Percentiles rank a stretch among this genome's conserved stretches.
These are phyloP conservation scores for Bryum argenteum DNA, from an alignment of 225 moss, liverwort and hornwort species.

Conservation along the genomic window DNA sequence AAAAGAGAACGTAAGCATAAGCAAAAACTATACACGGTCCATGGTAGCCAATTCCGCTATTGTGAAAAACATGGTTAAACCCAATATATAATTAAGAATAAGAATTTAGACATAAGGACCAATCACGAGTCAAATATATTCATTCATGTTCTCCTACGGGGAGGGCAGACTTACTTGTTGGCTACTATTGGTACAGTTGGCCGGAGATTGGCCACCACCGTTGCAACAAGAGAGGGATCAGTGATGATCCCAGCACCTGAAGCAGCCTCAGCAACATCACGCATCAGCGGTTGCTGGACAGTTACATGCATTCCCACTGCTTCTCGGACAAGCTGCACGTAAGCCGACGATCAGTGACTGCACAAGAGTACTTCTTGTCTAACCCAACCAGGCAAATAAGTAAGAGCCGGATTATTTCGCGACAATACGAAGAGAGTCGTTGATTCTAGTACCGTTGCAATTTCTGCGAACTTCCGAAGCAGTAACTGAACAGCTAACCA, in stretches of 20 bases:
- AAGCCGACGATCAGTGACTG: constrained; percentile 37
- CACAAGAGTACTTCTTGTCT: constrained; percentile 11
- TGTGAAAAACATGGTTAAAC: constrained; percentile 9
- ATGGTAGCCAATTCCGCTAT: constrained; percentile 5
- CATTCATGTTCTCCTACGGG: constrained; percentile 4
- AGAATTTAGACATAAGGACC: constrained; percentile 5
- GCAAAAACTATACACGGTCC: constrained; percentile 16
- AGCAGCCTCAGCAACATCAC: constrained; percentile 89
- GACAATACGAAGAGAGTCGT: constrained; percentile 14
- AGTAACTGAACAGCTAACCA: constrained; percentile 94
- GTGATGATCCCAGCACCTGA: constrained; percentile 77
- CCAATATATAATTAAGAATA: not conserved
- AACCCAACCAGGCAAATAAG: constrained; percentile 5
- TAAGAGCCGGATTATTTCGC: constrained; percentile 8
- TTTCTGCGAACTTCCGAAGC: constrained; percentile 73
- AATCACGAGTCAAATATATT: constrained; percentile 15
- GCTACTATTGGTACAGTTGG: constrained; percentile 64
- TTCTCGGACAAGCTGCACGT: constrained; percentile 94
- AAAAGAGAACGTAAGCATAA: constrained; percentile 14
- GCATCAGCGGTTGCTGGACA: constrained; percentile 74
- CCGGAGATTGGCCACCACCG: constrained; percentile 80
- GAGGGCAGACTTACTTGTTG: constrained; percentile 54
- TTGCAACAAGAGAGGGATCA: constrained; percentile 77
- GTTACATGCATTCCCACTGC: constrained; percentile 95
- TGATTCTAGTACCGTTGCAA: constrained; percentile 73